Evolutionary conservation across 1,139 yeast species (phyloP), one percentile per base, ranked within the genome.

Genomic region (Protomyces lactucae-debilis): DNA sequence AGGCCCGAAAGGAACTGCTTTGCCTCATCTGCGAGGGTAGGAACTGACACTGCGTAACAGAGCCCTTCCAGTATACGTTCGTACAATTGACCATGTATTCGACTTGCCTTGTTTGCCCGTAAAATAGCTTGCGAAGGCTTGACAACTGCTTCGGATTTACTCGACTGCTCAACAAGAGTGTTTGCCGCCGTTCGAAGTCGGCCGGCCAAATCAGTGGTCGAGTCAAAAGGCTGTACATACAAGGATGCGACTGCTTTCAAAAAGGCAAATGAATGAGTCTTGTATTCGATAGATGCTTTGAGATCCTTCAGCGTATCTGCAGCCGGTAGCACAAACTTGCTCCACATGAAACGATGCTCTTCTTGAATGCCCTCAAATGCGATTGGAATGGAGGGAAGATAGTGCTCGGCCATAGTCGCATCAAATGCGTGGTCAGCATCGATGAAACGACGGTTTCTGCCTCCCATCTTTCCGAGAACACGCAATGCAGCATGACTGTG

Each of bases 401-500:
- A 55, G 32, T 35, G 25, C 25, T 88, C 79, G 67, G 87, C 88
- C 71, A 87, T 89, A 67, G 86, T 86, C 16, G 86, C 75, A 55
- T 82, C 78, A 69, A 93, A 78, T 64, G 85, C 85, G 57, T 82
- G 78, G 55, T 91, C 89, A 1, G 95, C 88, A 68, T 84, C 84
- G 71, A 92, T 80, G 73, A 89, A 90, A 63, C 87, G 85, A 70
- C 97, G 86, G 71, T 93, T 93, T 73, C 99, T 82, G 1, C 99
- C 99, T 46, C 99, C 99, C 52, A 95, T 78, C 73, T 95, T 95
- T 60, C 99, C 99, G 65, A 95, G 78, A 55, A 95, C 90, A 67
- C 99, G 82, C 65, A 93, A 85, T 0, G 98, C 93, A 0, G 97
- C 90, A 72, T 95, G 99, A 23, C 97, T 87, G 71, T 92, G 97